phyloP scores from a whole-genome alignment of 306 rosid genomes.

The Vigna reflexopilosa region DNA sequence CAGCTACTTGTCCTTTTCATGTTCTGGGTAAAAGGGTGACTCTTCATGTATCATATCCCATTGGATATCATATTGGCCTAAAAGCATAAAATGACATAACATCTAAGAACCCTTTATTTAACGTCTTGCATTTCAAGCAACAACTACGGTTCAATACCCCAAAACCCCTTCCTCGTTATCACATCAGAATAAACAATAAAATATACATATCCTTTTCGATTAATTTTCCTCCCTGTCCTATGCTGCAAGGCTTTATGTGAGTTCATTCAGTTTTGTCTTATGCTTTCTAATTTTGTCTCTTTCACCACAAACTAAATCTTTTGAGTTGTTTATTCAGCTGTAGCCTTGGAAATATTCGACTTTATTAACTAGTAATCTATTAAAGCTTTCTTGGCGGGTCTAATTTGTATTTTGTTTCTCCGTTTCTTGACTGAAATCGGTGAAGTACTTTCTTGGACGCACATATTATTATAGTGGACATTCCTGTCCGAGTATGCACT shows the following conservation, averaged over 20 bases:
- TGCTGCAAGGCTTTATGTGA: background rate
- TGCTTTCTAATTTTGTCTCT: slow-evolving; percentile 38
- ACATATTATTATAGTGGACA: background rate
- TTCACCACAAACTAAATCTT: slow-evolving; percentile 14
- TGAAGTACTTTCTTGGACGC: background rate
- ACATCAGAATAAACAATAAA: background rate
- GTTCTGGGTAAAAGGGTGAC: slow-evolving; percentile 45
- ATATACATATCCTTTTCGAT: background rate
- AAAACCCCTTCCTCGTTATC: slow-evolving; percentile 1
- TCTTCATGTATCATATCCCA: slow-evolving; percentile 45
- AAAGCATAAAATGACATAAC: slow-evolving; percentile 46
- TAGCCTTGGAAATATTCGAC: background rate
- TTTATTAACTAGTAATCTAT: background rate
- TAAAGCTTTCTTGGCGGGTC: background rate
- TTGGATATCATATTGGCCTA: slow-evolving; percentile 40
- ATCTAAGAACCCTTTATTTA: slow-evolving; percentile 40
- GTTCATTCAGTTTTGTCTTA: slow-evolving; percentile 33
- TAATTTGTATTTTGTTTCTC: background rate
- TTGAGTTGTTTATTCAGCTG: background rate
- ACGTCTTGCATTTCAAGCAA: slow-evolving; percentile 21
- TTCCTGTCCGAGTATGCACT: background rate
- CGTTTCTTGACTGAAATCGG: background rate
- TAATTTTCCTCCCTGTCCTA: slow-evolving; percentile 23
- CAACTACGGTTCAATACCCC: slow-evolving; percentile 21
- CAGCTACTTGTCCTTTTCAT: slow-evolving; percentile 54